Evolutionary conservation across 257 asterid species (phyloP).

Genomic region (Parsonsia alboflavescens): DNA sequence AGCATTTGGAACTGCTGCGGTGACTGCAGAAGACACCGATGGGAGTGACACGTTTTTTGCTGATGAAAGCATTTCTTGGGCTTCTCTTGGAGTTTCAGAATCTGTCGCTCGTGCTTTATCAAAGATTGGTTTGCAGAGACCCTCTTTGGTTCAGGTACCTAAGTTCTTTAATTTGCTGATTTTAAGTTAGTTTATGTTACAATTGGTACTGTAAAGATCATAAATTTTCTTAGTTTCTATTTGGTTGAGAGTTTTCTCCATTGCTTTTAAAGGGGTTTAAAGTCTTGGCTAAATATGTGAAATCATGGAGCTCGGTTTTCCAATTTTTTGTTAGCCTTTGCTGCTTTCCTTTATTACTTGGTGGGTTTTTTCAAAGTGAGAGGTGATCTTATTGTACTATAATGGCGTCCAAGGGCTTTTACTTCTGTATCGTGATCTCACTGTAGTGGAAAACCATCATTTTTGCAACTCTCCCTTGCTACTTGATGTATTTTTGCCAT

Average conservation of each 20-base stretch:
- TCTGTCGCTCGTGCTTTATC: slow-evolving; percentile 52
- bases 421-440: not conserved
- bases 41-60: slow-evolving; percentile 69
- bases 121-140: slow-evolving; percentile 64
- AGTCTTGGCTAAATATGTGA: not conserved
- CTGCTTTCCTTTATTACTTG: not conserved
- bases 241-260: not conserved
- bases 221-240: not conserved
- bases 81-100: slow-evolving; percentile 73
- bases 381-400: not conserved
- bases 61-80: slow-evolving; percentile 73
- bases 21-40: slow-evolving; percentile 19
- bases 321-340: not conserved
- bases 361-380: not conserved
- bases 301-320: not conserved
- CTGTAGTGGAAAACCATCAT: not conserved
- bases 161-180: not conserved
- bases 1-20: slow-evolving; percentile 40
- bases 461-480: not conserved
- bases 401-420: not conserved
- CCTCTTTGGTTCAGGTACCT: slow-evolving; percentile 82
- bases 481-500: not conserved
- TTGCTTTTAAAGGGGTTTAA: not conserved
- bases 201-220: too few relatives aligned
- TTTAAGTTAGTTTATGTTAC: not conserved